A percentile compares a stretch with the other conserved stretches of the same genome.
These are phyloP conservation scores for Podaxis carcinomalis DNA, from an alignment of 768 basidiomycete species.

Conservation along the genomic window DNA sequence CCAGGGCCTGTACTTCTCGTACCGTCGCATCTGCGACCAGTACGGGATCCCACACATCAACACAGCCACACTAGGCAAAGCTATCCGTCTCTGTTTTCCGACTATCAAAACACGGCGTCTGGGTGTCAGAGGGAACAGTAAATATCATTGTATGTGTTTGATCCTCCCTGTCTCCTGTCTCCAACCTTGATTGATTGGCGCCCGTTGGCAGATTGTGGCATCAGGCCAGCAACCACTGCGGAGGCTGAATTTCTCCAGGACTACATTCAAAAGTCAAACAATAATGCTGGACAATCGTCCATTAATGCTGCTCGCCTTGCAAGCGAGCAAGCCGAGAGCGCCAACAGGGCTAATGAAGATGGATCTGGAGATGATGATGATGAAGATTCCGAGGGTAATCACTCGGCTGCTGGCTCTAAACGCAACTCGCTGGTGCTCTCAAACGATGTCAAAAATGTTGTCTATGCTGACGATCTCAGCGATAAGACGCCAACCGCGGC, in stretches of 20 bases:
- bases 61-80: slow-evolving; percentile 93
- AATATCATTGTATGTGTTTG: slow-evolving; percentile 78
- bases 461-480: slow-evolving; percentile 61
- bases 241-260: slow-evolving; percentile 92
- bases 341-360: slow-evolving; percentile 45
- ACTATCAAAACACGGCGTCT: slow-evolving; percentile 93
- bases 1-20: slow-evolving; percentile 92
- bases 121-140: slow-evolving; percentile 91
- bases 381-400: slow-evolving; percentile 74
- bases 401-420: slow-evolving; percentile 61
- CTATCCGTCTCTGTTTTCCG: slow-evolving; percentile 89
- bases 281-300: slow-evolving; percentile 72
- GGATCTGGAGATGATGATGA: slow-evolving; percentile 86
- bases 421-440: slow-evolving; percentile 68
- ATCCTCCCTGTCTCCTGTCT: slow-evolving; percentile 24
- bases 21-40: slow-evolving; percentile 86
- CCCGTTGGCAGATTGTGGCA: slow-evolving; percentile 73
- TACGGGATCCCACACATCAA: slow-evolving; percentile 94
- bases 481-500: slow-evolving; percentile 87
- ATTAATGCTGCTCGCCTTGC: slow-evolving; percentile 71
- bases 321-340: slow-evolving; percentile 62
- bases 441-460: slow-evolving; percentile 55
- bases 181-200: slow-evolving; percentile 25
- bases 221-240: slow-evolving; percentile 84
- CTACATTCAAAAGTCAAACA: slow-evolving; percentile 88